Conservation (phyloP, 1,139 yeast genomes). For the Taiozyma sp. region DNA sequence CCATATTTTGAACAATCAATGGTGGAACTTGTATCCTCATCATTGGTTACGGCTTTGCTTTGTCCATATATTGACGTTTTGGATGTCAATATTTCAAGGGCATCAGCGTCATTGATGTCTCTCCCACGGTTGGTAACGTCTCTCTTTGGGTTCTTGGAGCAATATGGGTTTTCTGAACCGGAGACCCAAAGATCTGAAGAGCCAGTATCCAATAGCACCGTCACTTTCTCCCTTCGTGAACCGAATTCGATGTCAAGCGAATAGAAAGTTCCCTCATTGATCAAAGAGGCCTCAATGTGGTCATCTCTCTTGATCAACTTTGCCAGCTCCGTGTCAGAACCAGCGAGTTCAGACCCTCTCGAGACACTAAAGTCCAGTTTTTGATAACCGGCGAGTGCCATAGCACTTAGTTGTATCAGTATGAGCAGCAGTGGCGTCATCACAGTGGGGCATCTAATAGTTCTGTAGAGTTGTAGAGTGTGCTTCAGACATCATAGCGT, state of each 20-base stretch:
- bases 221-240: conserved; percentile 46
- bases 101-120: background rate
- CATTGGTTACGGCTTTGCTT: background rate
- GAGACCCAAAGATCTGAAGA: conserved; percentile 69
- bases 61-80: background rate
- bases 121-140: background rate
- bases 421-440: background rate
- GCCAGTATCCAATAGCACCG: conserved; percentile 64
- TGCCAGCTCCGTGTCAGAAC: background rate
- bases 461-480: background rate
- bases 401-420: background rate
- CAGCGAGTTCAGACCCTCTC: background rate
- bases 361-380: background rate
- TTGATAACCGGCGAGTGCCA: background rate
- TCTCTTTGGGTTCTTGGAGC: conserved; percentile 1
- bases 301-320: conserved; percentile 24
- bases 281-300: conserved; percentile 34
- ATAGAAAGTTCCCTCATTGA: conserved; percentile 47
- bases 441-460: background rate
- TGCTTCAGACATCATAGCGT: background rate
- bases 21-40: background rate
- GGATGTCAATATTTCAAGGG: background rate
- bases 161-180: conserved; percentile 20
- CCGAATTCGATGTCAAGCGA: conserved; percentile 47
- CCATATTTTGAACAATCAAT: conserved; percentile 25